phyloP scores from a whole-genome alignment of 441 rosid species.

The Arabidopsis hybrid region DNA sequence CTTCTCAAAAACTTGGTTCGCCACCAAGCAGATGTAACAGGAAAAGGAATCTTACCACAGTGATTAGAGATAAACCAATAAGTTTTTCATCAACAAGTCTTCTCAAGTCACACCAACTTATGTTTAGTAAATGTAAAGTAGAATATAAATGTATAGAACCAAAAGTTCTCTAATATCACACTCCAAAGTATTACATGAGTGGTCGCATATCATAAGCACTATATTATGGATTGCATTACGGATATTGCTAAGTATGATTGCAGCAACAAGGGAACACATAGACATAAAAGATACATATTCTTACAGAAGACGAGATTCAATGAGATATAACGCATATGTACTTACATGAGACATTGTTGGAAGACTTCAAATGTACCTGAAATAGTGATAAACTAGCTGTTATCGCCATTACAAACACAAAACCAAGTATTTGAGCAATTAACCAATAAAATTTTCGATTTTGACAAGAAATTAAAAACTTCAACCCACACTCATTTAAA shows the following conservation, averaged over 20 bases:
- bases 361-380: conserved; percentile 24
- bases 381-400: conserved; percentile 24
- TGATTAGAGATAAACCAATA: background rate
- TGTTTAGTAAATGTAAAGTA: background rate
- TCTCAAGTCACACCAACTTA: background rate
- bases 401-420: conserved; percentile 9
- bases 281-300: conserved; percentile 10
- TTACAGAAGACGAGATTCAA: background rate
- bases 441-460: background rate
- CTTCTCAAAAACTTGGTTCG: background rate
- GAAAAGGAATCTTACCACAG: background rate
- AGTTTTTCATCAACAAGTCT: background rate
- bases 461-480: background rate
- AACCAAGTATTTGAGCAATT: background rate
- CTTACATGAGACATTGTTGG: conserved; percentile 46
- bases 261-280: conserved; percentile 13
- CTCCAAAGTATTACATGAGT: conserved; percentile 9
- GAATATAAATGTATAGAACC: background rate
- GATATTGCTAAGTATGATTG: background rate
- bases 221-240: background rate
- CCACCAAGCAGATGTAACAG: background rate
- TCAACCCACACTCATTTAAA: background rate
- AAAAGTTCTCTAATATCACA: conserved; percentile 7
- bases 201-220: background rate
- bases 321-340: conserved; percentile 19